Conservation (phyloP, 768 basidiomycete genomes). For the Xerocomus brunneocitrinus region DNA sequence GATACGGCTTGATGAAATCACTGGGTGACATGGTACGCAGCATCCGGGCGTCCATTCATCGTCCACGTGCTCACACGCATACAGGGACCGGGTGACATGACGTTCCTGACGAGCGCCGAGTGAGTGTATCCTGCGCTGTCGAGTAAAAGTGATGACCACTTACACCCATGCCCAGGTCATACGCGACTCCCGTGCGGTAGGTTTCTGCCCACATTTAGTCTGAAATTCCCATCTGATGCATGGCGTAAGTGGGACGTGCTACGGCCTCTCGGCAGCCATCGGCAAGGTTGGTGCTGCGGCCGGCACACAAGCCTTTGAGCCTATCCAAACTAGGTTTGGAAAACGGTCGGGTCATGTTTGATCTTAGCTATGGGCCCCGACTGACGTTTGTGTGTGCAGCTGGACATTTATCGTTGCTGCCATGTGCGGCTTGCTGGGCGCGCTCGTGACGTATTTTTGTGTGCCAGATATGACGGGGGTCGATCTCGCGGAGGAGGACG, state of each 20-base stretch:
- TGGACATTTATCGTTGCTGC: conserved; percentile 68
- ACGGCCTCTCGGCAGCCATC: conserved; percentile 62
- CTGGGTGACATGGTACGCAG: conserved; percentile 55
- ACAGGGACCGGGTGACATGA: conserved; percentile 61
- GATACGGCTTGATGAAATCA: conserved; percentile 69
- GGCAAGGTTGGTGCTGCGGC: conserved; percentile 71
- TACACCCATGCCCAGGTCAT: conserved; percentile 41
- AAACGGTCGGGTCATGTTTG: conserved; percentile 37
- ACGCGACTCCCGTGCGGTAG: conserved; percentile 58
- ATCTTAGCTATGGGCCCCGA: background rate
- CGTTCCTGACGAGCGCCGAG: conserved; percentile 62
- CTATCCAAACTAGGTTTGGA: conserved; percentile 60
- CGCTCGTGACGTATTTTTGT: conserved; percentile 64
- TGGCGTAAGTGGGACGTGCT: conserved; percentile 53
- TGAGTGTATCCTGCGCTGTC: conserved; percentile 29
- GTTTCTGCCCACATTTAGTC: background rate
- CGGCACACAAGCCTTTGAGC: conserved; percentile 65
- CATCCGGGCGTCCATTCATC: background rate
- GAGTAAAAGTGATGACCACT: background rate
- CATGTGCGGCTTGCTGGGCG: conserved; percentile 57
- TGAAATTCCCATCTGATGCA: background rate
- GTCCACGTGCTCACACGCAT: conserved; percentile 2
- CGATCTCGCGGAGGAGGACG: conserved; percentile 64
- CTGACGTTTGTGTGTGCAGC: conserved; percentile 22
- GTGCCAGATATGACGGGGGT: conserved; percentile 63